Percentiles rank a stretch among this genome's conserved stretches.
Evolutionary conservation across 148 eudicot species (phyloP).

Genomic region (Simmondsia chinensis): DNA sequence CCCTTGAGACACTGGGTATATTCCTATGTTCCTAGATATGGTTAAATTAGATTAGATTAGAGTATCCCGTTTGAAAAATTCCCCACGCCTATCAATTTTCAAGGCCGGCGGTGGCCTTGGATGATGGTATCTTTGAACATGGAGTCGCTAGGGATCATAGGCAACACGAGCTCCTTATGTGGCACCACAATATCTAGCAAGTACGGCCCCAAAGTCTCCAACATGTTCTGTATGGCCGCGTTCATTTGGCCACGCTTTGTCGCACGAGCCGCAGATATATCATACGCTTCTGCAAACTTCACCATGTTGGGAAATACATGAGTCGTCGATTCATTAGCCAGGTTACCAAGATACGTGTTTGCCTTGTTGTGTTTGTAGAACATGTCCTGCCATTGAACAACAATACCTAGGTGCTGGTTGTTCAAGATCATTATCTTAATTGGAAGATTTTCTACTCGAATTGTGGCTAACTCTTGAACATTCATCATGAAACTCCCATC

Average conservation of each 20-base stretch:
- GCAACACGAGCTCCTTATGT: conserved; percentile 87
- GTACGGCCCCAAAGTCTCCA: conserved; percentile 84
- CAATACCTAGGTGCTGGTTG: conserved; percentile 90
- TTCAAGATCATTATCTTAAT: conserved; percentile 71
- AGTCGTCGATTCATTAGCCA: conserved; percentile 18
- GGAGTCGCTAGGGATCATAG: conserved; percentile 87
- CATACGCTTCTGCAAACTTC: conserved; percentile 74
- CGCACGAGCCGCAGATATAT: conserved; percentile 68
- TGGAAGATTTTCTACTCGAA: conserved; percentile 60
- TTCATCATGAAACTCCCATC: conserved; percentile 89
- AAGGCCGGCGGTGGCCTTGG: no score
- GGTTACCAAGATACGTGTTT: conserved; percentile 69
- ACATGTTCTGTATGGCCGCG: conserved; percentile 72
- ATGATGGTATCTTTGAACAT: conserved; percentile 62
- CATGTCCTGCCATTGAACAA: conserved; percentile 82
- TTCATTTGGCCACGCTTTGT: conserved; percentile 34
- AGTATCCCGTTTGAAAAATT: no score
- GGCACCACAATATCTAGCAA: conserved; percentile 77
- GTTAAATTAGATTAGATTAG: no score
- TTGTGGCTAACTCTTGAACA: conserved; percentile 77
- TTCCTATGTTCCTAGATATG: no score
- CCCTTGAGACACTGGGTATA: no score
- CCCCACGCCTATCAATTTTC: no score
- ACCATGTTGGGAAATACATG: conserved; percentile 71
- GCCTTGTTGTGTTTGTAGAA: conserved; percentile 77